Percentiles rank a stretch among this genome's conserved stretches.
These are phyloP conservation scores for Cyphellophora europaea DNA, from an alignment of 2,329 filamentous ascomycete genomes.

Conservation along the genomic window DNA sequence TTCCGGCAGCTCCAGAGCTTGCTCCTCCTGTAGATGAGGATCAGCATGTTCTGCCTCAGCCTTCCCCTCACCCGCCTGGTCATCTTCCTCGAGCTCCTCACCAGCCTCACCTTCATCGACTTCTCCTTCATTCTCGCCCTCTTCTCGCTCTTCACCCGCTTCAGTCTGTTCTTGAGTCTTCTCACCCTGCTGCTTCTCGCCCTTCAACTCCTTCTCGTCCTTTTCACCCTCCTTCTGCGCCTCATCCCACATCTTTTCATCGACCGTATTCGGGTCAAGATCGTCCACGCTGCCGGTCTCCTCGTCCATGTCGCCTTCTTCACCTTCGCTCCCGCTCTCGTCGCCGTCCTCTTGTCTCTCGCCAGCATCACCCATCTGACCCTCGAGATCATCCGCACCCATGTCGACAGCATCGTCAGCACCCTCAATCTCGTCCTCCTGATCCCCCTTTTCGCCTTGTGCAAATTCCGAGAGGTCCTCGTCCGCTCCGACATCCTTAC, in stretches of 20 bases:
- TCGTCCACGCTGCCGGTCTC: slow-evolving; percentile 87
- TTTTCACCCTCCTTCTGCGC: slow-evolving; percentile 47
- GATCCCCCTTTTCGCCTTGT: slow-evolving; percentile 58
- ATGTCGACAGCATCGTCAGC: slow-evolving; percentile 40
- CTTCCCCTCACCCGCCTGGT: slow-evolving; percentile 47
- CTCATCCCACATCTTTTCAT: slow-evolving; percentile 99
- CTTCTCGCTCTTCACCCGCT: slow-evolving; percentile 47
- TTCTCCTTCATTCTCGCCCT: slow-evolving; percentile 29
- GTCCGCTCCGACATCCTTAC: slow-evolving; percentile 88
- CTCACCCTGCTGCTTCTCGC: slow-evolving; percentile 53
- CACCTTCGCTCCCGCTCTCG: slow-evolving; percentile 52
- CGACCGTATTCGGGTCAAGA: slow-evolving; percentile 77
- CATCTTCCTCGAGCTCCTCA: slow-evolving; percentile 36
- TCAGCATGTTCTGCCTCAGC: slow-evolving; percentile 58
- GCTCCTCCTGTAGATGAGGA: slow-evolving; percentile 70
- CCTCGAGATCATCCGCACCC: slow-evolving; percentile 83
- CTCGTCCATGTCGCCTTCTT: slow-evolving; percentile 69
- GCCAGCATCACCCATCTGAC: slow-evolving; percentile 59
- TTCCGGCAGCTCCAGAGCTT: slow-evolving; percentile 74
- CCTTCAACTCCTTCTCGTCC: slow-evolving; percentile 61
- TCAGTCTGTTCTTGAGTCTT: slow-evolving; percentile 50
- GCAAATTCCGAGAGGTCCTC: slow-evolving; percentile 89
- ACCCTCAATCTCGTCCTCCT: slow-evolving; percentile 38
- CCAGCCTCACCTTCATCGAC: slow-evolving; percentile 52
- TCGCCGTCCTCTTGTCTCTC: slow-evolving; percentile 44